Percentiles rank a stretch among this genome's conserved stretches.
These are phyloP conservation scores for Exophiala calicioides DNA, from an alignment of 2,329 filamentous ascomycete genomes.

Conservation along the genomic window DNA sequence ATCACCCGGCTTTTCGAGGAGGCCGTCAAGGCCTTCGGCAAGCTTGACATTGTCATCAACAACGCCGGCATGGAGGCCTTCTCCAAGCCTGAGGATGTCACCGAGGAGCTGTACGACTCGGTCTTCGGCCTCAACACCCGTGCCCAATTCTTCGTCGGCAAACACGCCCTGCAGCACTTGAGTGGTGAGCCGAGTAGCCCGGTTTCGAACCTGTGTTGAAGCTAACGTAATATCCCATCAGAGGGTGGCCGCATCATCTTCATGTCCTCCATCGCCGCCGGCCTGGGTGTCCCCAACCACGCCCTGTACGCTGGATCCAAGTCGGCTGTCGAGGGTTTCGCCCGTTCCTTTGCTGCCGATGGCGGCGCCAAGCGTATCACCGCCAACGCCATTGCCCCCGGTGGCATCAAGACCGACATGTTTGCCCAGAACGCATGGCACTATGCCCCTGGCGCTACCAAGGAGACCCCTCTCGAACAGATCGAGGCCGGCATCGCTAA, in stretches of 20 bases:
- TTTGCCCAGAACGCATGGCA: constrained; percentile 70
- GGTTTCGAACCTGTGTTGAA: background rate
- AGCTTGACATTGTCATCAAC: constrained; percentile 33
- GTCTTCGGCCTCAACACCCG: constrained; percentile 64
- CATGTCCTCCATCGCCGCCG: constrained; percentile 59
- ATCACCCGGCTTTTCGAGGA: constrained; percentile 53
- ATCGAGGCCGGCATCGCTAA: constrained; percentile 59
- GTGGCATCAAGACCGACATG: constrained; percentile 76
- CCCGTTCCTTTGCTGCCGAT: constrained; percentile 70
- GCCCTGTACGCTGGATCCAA: constrained; percentile 71
- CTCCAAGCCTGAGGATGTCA: constrained; percentile 65
- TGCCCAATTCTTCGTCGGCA: constrained; percentile 65
- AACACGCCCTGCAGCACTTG: constrained; percentile 70
- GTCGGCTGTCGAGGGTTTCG: constrained; percentile 71
- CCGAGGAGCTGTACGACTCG: constrained; percentile 60
- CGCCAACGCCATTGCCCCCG: constrained; percentile 71
- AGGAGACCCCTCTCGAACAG: constrained; percentile 48
- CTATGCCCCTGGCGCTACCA: constrained; percentile 60
- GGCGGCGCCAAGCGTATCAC: constrained; percentile 68
- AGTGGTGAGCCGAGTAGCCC: constrained; percentile 21
- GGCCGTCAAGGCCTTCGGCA: constrained; percentile 32
- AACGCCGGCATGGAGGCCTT: constrained; percentile 31
- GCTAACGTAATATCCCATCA: constrained; percentile 15
- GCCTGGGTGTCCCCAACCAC: constrained; percentile 68
- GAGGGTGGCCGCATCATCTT: constrained; percentile 56